Evolutionary conservation across 192 early-diverging fungal species (phyloP), one percentile per base, ranked within the genome.

Genomic region (Linnemannia elongata): DNA sequence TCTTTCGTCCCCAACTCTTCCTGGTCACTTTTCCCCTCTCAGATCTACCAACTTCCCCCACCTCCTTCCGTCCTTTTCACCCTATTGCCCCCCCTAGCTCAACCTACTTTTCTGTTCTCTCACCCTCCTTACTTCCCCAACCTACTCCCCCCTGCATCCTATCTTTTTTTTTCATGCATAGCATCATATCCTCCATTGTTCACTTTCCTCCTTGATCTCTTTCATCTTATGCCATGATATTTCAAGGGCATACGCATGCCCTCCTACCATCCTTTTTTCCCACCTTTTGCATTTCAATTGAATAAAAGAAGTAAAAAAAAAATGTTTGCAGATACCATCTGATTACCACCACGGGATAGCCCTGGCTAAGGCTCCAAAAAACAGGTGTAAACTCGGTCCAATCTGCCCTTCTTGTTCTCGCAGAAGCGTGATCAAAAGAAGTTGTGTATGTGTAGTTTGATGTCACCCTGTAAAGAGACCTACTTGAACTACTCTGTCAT

Each of bases 361-460:
- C 60, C 60, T 66, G 60, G 60, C 60, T 13, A 66, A 66, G 60
- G 60, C 60, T 30, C 60, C 60, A 30, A 52, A 17, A 27, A 52
- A 22, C 60, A 66, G 60, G 60, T 66, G 60, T 66, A 66, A 66
- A 66, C 60, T 66, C 60, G 60, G 27, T 66, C 27, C 60, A 33
- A 66, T 66, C 60, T 24, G 60, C 60, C 60, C 10, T 22, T 33
- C n/a, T 15, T 66, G 13, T 33, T 13, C 27, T 30, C 60, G 30
- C 30, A 52, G 9, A 27, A 13, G 60, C 15, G 60, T 66, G 60
- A 66, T 66, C 4, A 15, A 33, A 55, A 1, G 18, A 55, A 22
- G 49, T 52, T 52, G 47, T 18, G 17, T 49, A 13, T 15, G 17
- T 49, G 60, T 63, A 13, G n/a, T 33, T 66, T 66, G 60, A 66